Percentiles rank a stretch among this genome's conserved stretches.
Evolutionary conservation across 2,329 filamentous ascomycete genomes (phyloP).

Genomic region (Stemphylium vesicarium): DNA sequence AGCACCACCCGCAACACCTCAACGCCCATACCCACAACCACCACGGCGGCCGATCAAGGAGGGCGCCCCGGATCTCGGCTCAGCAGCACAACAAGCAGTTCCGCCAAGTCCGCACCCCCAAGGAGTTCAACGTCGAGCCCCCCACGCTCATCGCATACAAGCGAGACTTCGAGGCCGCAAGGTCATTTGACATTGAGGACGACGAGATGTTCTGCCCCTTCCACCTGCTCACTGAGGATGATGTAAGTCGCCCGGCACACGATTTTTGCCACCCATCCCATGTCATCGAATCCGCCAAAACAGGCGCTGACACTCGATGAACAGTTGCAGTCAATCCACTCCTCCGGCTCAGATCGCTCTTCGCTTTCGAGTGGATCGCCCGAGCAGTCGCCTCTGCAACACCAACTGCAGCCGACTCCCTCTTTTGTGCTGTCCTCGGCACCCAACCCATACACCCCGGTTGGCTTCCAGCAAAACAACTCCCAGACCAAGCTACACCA

Average conservation of each 20-base stretch:
- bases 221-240: slow-evolving; percentile 86
- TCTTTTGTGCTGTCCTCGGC: slow-evolving; percentile 73
- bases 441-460: slow-evolving; percentile 62
- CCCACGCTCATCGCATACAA: slow-evolving; percentile 79
- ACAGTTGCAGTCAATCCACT: slow-evolving; percentile 90
- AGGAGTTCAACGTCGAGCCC: slow-evolving; percentile 79
- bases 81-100: slow-evolving; percentile 89
- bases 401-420: slow-evolving; percentile 74
- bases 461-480: slow-evolving; percentile 63
- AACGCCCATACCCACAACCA: slow-evolving; percentile 73
- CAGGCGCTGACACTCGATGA: slow-evolving; percentile 44
- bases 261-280: slow-evolving; percentile 30
- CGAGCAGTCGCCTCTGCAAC: slow-evolving; percentile 87
- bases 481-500: slow-evolving; percentile 82
- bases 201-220: slow-evolving; percentile 93
- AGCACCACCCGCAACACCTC: slow-evolving; percentile 54
- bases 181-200: slow-evolving; percentile 94
- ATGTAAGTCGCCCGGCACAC: slow-evolving; percentile 65
- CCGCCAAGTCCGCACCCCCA: slow-evolving; percentile 82
- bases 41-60: slow-evolving; percentile 83
- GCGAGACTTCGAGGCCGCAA: slow-evolving; percentile 84
- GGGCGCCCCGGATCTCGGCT: slow-evolving; percentile 79
- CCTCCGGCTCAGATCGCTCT: slow-evolving; percentile 86
- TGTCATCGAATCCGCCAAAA: slow-evolving; percentile 29
- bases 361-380: slow-evolving; percentile 95